These are phyloP conservation scores for Aphanoascus verrucosus DNA, from an alignment of 2,329 filamentous ascomycete species.

Conservation along the genomic window DNA sequence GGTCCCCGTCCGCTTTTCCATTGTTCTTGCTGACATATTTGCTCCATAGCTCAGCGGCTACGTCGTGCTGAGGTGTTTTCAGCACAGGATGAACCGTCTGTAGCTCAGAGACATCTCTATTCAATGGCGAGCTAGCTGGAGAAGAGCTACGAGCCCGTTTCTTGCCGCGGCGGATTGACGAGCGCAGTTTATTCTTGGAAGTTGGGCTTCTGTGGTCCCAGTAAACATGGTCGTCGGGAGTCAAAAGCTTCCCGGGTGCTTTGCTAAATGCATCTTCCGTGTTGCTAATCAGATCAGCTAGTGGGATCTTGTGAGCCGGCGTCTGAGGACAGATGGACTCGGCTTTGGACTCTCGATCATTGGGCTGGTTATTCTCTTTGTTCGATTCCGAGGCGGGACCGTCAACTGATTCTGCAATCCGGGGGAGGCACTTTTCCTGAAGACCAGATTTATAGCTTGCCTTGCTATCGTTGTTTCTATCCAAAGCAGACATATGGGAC, in stretches of 20 bases:
- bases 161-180: slow-evolving; percentile 38
- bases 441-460: neutral
- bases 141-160: slow-evolving; percentile 68
- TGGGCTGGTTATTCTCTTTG: slow-evolving; percentile 9
- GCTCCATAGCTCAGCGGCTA: slow-evolving; percentile 66
- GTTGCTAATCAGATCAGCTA: slow-evolving; percentile 52
- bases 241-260: slow-evolving; percentile 39
- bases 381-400: neutral
- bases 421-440: neutral
- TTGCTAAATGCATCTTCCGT: slow-evolving; percentile 44
- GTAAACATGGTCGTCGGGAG: slow-evolving; percentile 51
- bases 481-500: slow-evolving; percentile 1
- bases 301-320: slow-evolving; percentile 47
- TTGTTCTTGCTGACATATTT: slow-evolving; percentile 52
- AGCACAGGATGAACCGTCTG: slow-evolving; percentile 49
- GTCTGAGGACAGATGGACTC: slow-evolving; percentile 44
- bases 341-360: slow-evolving; percentile 20
- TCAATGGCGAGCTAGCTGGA: slow-evolving; percentile 56
- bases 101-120: slow-evolving; percentile 41
- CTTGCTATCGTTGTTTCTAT: neutral
- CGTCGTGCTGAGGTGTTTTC: slow-evolving; percentile 58
- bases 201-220: slow-evolving; percentile 45
- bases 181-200: slow-evolving; percentile 39
- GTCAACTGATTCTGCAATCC: neutral
- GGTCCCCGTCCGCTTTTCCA: slow-evolving; percentile 36